Percentiles rank a stretch among this genome's conserved stretches.
These are phyloP conservation scores for Lepiota brunneoincarnata DNA, from an alignment of 768 basidiomycete genomes.

Conservation along the genomic window DNA sequence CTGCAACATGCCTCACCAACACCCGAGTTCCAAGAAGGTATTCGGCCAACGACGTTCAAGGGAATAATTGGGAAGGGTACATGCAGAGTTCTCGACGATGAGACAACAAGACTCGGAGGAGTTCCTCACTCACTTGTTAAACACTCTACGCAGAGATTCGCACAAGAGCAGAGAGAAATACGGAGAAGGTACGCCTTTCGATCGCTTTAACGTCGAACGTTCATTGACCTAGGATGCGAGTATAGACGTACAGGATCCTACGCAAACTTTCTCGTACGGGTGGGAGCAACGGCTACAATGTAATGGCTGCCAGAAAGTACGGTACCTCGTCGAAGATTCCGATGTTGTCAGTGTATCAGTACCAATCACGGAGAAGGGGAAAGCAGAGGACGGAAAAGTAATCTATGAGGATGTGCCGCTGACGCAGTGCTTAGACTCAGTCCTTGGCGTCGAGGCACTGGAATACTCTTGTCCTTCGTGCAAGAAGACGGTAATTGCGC, in stretches of 20 bases:
- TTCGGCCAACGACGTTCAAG: constrained; percentile 85
- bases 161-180: constrained; percentile 45
- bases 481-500: constrained; percentile 60
- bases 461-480: constrained; percentile 85
- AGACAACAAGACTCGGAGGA: constrained; percentile 96
- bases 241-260: constrained; percentile 50
- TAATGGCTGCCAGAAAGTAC: constrained; percentile 68
- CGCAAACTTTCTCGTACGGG: constrained; percentile 74
- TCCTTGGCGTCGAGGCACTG: constrained; percentile 59
- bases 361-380: constrained; percentile 57
- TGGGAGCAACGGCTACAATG: constrained; percentile 90
- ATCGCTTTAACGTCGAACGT: neutral
- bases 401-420: constrained; percentile 64
- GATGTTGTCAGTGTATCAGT: constrained; percentile 84
- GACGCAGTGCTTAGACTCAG: constrained; percentile 54
- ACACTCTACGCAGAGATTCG: constrained; percentile 63
- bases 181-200: constrained; percentile 22
- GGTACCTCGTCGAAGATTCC: constrained; percentile 74
- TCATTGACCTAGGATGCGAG: neutral
- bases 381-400: constrained; percentile 58
- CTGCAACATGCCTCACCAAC: constrained; percentile 29
- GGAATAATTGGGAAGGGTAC: constrained; percentile 87
- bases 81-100: constrained; percentile 95
- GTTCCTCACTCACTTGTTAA: constrained; percentile 82
- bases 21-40: constrained; percentile 78